Evolutionary conservation across 352 stramenopile species (phyloP).

Genomic region (Phytophthora niederhauseri): DNA sequence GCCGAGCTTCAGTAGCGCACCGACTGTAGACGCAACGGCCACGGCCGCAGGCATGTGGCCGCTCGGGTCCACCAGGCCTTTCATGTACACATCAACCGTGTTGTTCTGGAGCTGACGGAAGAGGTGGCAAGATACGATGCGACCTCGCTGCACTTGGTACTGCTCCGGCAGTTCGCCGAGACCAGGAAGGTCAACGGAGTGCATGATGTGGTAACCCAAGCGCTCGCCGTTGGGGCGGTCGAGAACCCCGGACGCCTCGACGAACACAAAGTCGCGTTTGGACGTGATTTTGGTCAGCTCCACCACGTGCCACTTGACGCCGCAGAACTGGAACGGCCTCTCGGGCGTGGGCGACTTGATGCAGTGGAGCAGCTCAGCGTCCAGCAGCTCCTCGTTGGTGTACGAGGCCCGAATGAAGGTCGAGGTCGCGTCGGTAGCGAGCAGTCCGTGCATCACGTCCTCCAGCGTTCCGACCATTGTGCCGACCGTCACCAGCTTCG

Average conservation of each 20-base stretch:
- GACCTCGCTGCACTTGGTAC: conserved; percentile 54
- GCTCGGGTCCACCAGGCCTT: conserved; percentile 46
- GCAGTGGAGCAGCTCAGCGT: conserved; percentile 46
- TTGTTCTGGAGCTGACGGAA: conserved; percentile 44
- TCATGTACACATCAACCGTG: conserved; percentile 60
- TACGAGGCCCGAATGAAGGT: conserved; percentile 44
- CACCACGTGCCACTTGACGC: conserved; percentile 51
- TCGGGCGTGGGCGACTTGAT: conserved; percentile 37
- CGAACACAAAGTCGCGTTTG: conserved; percentile 69
- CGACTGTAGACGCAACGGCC: conserved; percentile 43
- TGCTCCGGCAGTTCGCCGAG: conserved; percentile 57
- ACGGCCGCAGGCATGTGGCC: conserved; percentile 49
- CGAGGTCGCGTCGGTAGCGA: conserved; percentile 39
- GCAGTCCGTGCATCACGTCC: conserved; percentile 56
- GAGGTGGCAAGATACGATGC: conserved; percentile 52
- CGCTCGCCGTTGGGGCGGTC: conserved; percentile 38
- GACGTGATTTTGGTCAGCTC: conserved; percentile 47
- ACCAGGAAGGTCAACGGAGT: conserved; percentile 56
- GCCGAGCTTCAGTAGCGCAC: conserved; percentile 45
- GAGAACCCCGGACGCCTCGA: conserved; percentile 55
- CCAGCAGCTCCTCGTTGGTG: conserved; percentile 42
- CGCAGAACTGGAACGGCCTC: conserved; percentile 55
- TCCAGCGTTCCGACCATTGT: conserved; percentile 50
- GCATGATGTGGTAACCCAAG: conserved; percentile 65
- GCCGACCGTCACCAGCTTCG: conserved; percentile 49